phyloP scores from a whole-genome alignment of 495 filamentous ascomycete species.

The Rusavskia elegans region DNA sequence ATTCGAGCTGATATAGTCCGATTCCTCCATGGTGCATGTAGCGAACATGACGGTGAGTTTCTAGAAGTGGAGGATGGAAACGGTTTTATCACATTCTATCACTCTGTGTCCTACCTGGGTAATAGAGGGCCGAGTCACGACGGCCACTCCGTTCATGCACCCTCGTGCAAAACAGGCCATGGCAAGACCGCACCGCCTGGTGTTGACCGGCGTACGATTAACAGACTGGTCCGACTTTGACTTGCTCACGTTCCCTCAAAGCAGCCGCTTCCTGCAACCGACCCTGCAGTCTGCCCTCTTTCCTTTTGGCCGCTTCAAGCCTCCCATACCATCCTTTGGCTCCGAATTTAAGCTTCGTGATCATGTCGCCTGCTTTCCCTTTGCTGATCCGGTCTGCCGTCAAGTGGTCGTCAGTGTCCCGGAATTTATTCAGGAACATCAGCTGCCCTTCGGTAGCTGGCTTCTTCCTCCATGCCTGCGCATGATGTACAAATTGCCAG shows the following conservation, averaged over 20 bases:
- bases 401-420: constrained; percentile 37
- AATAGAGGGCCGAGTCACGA: no score
- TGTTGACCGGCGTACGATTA: neutral
- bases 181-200: no score
- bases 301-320: constrained; percentile 32
- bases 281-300: constrained; percentile 18
- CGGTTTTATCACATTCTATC: no score
- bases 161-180: no score
- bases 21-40: no score
- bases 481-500: constrained; percentile 9
- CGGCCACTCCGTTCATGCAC: no score
- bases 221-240: constrained; percentile 50
- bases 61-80: no score
- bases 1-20: no score
- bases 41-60: no score
- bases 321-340: constrained; percentile 51
- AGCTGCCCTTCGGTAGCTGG: constrained; percentile 58
- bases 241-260: constrained; percentile 30
- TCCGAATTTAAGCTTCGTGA: constrained; percentile 77
- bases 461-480: constrained; percentile 46
- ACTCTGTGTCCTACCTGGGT: no score
- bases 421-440: constrained; percentile 51
- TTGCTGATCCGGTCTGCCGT: constrained; percentile 45
- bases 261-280: constrained; percentile 23
- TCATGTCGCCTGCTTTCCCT: constrained; percentile 79